Evolutionary conservation across 2,329 filamentous ascomycete genomes (phyloP).

Genomic region (Penicillium palitans): DNA sequence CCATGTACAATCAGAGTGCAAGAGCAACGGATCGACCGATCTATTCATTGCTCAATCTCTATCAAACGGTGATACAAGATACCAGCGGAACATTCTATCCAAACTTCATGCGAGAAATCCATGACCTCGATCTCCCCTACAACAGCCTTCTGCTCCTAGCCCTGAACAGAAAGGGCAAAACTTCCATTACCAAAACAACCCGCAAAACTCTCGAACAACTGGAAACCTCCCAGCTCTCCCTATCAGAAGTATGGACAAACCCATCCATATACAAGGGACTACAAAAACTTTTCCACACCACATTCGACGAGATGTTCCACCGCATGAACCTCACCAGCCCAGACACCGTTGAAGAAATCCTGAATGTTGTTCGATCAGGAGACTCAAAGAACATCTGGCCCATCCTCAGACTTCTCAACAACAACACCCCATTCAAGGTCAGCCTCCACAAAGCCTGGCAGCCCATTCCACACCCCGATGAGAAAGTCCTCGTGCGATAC

Average conservation of each 20-base stretch:
- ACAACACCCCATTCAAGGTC: conserved; percentile 41
- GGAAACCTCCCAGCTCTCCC: conserved; percentile 29
- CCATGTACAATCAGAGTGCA: conserved; percentile 21
- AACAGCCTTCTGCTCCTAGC: conserved; percentile 33
- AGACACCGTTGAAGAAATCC: conserved; percentile 31
- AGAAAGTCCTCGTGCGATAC: conserved; percentile 31
- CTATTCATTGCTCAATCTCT: conserved; percentile 30
- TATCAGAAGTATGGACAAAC: conserved; percentile 32
- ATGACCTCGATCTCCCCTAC: conserved; percentile 32
- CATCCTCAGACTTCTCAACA: conserved; percentile 37
- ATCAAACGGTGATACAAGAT: conserved; percentile 22
- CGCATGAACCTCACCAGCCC: conserved; percentile 38
- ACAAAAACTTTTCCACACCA: conserved; percentile 28
- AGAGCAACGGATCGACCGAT: conserved; percentile 25
- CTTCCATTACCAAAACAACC: conserved; percentile 24
- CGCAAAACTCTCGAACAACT: conserved; percentile 28
- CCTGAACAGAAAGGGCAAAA: conserved; percentile 29
- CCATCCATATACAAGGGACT: conserved; percentile 29
- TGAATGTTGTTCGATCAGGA: conserved; percentile 35
- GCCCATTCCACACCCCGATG: conserved; percentile 23
- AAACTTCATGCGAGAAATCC: conserved; percentile 31
- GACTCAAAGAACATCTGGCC: conserved; percentile 29
- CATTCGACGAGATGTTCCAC: conserved; percentile 34
- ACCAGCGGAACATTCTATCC: conserved; percentile 27
- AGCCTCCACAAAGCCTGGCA: conserved; percentile 37